Base-by-base conservation (phyloP, 345 rosid species). In the Toxicodendron radicans region DNA sequence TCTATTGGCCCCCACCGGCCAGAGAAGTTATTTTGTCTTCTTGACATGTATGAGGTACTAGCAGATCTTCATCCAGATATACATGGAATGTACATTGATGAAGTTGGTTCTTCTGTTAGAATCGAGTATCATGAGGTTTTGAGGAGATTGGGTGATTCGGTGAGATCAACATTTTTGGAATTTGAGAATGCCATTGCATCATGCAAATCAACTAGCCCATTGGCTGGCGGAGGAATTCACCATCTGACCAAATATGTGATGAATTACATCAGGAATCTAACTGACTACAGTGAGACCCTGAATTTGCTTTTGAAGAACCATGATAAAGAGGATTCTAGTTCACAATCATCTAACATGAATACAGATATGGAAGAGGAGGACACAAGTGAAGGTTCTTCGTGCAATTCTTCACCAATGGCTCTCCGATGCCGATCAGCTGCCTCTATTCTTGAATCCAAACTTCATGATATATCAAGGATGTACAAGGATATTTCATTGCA, bases 21-120 rank as follows among this genome's bases (percentile, higher is more conserved):
- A 0, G 97, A 91, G 81, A 91, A 92, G 71, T 33, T 95, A 75
- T 83, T 84, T 49, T 84, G 88, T 77, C 83, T 92, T 64, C 91
- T 92, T 48, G 95, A 87, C 68, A 94, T 94, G 99, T 94, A 92
- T 13, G 97, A 92, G 83, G 83, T 89, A 51, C 75, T 89, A 32
- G 80, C 85, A 0, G 93, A 88, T 74, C 91, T 89, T 58, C 83
- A 82, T 76, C 91, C 88, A 3, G 95, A 91, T 59, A 82, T 91
- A 2, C 81, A 89, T 74, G 88, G 76, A 46, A 66, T 92, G 66
- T 95, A 81, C 73, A 23, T 78, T 0, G 90, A 80, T 33, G 83
- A 84, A 27, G 78, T 73, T 16, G 95, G 92, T 45, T 83, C 84
- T 49, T 68, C 85, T 3, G 76, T 94, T 13, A 82, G 87, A 76